A percentile compares a stretch with the other conserved stretches of the same genome.
Evolutionary conservation across 2,329 filamentous ascomycete species (phyloP).

Genomic region (Alternaria tenuissima): DNA sequence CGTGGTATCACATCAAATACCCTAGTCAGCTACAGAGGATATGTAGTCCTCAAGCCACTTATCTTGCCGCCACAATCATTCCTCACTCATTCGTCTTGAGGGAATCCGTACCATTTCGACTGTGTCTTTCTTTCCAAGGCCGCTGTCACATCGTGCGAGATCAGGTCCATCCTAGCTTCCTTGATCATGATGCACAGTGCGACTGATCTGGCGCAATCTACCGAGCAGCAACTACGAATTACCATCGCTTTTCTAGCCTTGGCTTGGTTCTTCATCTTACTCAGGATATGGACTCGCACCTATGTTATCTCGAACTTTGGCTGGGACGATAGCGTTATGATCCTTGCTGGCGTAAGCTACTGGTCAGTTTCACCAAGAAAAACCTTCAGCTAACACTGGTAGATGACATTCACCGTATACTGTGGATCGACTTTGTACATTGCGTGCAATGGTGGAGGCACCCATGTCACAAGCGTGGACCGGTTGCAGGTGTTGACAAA

Average conservation of each 20-base stretch:
- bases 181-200: slow-evolving; percentile 20
- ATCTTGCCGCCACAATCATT: not conserved
- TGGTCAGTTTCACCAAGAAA: not conserved
- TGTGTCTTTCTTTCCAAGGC: not conserved
- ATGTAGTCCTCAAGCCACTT: slow-evolving; percentile 15
- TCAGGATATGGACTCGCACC: slow-evolving; percentile 53
- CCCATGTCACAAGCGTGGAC: slow-evolving; percentile 35
- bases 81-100: not conserved
- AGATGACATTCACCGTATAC: slow-evolving; percentile 49
- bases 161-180: not conserved
- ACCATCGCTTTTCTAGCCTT: slow-evolving; percentile 48
- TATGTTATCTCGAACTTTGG: slow-evolving; percentile 52
- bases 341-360: slow-evolving; percentile 49
- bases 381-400: slow-evolving; percentile 5
- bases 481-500: slow-evolving; percentile 41
- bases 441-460: slow-evolving; percentile 43
- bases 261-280: slow-evolving; percentile 50
- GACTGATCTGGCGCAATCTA: slow-evolving; percentile 26
- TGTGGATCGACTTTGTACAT: slow-evolving; percentile 40
- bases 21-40: slow-evolving; percentile 8
- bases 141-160: not conserved
- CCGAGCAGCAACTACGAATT: slow-evolving; percentile 33
- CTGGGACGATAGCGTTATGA: slow-evolving; percentile 55
- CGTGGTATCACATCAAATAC: not conserved
- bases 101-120: not conserved